phyloP scores from a whole-genome alignment of 129 eudicot species.

The Escallonia herrerae region DNA sequence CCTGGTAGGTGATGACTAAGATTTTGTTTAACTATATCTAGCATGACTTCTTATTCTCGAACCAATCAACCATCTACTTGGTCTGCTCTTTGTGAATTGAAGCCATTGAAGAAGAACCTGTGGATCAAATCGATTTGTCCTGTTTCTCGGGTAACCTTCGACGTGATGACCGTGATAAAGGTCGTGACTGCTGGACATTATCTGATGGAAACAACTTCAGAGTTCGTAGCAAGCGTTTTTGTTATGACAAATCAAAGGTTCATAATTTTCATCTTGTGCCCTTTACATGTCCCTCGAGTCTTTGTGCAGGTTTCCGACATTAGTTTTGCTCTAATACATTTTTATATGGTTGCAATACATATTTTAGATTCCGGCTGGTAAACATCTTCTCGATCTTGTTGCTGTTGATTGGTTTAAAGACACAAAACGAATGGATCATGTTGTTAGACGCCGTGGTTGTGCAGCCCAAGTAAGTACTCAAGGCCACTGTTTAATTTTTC shows the following conservation, averaged over 20 bases:
- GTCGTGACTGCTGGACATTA: conserved; percentile 87
- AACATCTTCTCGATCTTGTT: conserved; percentile 97
- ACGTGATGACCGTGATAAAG: conserved; percentile 65
- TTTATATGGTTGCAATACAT: conserved; percentile 12
- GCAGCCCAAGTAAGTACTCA: conserved; percentile 78
- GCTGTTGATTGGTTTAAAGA: conserved; percentile 99
- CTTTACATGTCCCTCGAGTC: conserved; percentile 7
- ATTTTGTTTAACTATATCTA: neutral
- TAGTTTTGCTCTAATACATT: conserved; percentile 8
- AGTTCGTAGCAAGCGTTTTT: conserved; percentile 82
- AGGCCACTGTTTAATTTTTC: neutral
- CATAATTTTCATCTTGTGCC: conserved; percentile 12
- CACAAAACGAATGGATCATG: conserved; percentile 93
- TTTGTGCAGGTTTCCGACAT: neutral
- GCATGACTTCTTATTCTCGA: neutral
- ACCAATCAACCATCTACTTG: conserved; percentile 5
- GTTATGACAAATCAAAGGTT: conserved; percentile 89
- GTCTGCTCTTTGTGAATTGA: conserved; percentile 16
- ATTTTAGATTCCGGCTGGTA: conserved; percentile 76
- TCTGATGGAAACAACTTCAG: conserved; percentile 89
- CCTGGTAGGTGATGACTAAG: conserved; percentile 38
- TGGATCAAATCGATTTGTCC: conserved; percentile 69
- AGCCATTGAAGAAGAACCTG: conserved; percentile 78
- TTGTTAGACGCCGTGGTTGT: conserved; percentile 91
- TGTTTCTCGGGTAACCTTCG: conserved; percentile 85